Conservation (phyloP, 345 rosid species). For the Eucalyptus sp. region DNA sequence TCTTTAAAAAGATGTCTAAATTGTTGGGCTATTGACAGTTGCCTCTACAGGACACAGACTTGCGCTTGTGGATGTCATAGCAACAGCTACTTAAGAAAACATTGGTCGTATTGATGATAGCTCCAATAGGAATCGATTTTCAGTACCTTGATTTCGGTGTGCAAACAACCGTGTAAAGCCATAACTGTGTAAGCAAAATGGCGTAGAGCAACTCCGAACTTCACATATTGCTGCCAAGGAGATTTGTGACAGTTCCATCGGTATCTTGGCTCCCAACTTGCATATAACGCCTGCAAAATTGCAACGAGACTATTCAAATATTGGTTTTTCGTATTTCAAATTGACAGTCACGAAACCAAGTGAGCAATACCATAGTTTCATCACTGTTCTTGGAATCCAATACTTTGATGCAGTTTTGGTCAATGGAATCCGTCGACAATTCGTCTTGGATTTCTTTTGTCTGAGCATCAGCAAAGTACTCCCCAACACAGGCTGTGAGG, state of each 20-base stretch:
- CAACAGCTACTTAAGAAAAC: background rate
- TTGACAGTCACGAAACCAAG: background rate
- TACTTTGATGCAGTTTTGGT: conserved; percentile 49
- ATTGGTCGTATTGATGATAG: background rate
- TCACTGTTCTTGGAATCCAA: conserved; percentile 62
- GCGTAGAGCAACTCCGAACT: conserved; percentile 69
- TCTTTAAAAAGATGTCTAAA: background rate
- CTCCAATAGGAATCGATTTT: background rate
- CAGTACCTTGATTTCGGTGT: conserved; percentile 67
- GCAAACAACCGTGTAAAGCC: conserved; percentile 46
- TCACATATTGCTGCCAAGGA: conserved; percentile 67
- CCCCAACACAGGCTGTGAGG: conserved; percentile 50
- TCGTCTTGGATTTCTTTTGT: conserved; percentile 1
- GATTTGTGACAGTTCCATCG: conserved; percentile 31
- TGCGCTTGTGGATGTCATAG: background rate
- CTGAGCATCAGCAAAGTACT: conserved; percentile 32
- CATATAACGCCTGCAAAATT: conserved; percentile 40
- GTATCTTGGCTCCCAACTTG: conserved; percentile 82
- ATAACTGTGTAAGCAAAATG: conserved; percentile 62
- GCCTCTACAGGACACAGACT: background rate
- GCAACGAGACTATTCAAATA: background rate
- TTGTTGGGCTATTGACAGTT: background rate
- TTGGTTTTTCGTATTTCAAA: background rate
- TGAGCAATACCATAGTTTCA: conserved; percentile 42
- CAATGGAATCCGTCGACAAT: conserved; percentile 34